Conservation (phyloP, 1,139 yeast species). For the Hansenula lynferdii region DNA sequence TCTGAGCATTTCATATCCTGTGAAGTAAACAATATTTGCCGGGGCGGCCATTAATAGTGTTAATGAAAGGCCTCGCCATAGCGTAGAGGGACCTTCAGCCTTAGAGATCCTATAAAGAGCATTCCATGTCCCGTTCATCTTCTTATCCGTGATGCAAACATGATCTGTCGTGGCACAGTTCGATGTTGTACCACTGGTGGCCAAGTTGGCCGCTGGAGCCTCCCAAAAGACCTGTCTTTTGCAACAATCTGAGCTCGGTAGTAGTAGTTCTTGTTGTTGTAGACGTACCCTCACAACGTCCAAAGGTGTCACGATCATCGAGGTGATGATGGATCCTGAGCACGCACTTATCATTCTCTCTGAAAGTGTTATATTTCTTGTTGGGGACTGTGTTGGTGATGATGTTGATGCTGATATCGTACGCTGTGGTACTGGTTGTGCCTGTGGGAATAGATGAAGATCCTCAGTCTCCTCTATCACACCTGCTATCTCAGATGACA, state of each 20-base stretch:
- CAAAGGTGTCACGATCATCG: constrained; percentile 84
- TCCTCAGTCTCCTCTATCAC: constrained; percentile 15
- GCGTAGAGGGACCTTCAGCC: constrained; percentile 68
- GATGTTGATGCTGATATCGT: background rate
- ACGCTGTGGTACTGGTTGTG: background rate
- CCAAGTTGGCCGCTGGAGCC: too few species aligned
- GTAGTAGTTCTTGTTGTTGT: constrained; percentile 77
- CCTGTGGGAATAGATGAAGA: background rate
- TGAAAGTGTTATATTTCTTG: constrained; percentile 13
- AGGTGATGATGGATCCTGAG: constrained; percentile 84
- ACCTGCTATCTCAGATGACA: constrained; percentile 18
- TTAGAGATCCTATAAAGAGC: constrained; percentile 63
- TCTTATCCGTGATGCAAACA: constrained; percentile 29
- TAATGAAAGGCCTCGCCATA: constrained; percentile 88
- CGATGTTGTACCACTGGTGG: too few species aligned
- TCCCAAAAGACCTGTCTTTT: constrained; percentile 20
- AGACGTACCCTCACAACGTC: constrained; percentile 89
- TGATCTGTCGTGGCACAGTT: constrained; percentile 34
- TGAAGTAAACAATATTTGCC: constrained; percentile 86
- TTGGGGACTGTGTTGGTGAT: background rate
- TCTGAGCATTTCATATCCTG: constrained; percentile 85
- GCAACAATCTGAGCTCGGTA: constrained; percentile 34
- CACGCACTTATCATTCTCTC: constrained; percentile 87
- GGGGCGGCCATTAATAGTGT: constrained; percentile 90
- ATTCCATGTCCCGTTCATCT: constrained; percentile 57